A percentile compares a stretch with the other conserved stretches of the same genome.
These are phyloP conservation scores for Marvania coccoides DNA, from an alignment of 139 green algal species.

Conservation along the genomic window DNA sequence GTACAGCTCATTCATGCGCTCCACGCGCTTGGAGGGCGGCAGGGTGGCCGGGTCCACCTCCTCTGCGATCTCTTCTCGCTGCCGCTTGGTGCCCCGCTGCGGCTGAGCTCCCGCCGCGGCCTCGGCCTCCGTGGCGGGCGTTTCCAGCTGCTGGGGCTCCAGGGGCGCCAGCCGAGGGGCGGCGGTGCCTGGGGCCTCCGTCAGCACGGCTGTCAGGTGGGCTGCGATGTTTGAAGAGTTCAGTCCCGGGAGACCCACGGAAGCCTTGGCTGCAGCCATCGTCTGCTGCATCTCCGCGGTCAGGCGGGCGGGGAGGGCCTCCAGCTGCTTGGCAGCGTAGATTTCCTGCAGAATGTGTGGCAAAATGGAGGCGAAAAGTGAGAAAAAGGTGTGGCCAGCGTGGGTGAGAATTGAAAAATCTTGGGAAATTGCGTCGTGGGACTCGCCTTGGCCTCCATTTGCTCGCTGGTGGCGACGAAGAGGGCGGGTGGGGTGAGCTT, in stretches of 20 bases:
- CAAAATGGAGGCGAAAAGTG: not conserved
- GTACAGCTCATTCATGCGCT: not conserved
- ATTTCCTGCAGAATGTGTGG: not conserved
- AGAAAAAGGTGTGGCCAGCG: not conserved
- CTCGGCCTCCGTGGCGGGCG: not conserved
- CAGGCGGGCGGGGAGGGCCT: not conserved
- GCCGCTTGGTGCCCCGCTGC: not conserved
- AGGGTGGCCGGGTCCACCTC: not conserved
- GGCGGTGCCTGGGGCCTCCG: not conserved
- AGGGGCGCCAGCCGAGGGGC: not conserved
- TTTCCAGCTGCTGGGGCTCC: not conserved
- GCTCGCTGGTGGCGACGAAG: not conserved
- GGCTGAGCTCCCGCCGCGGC: not conserved
- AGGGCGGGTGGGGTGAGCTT: not conserved
- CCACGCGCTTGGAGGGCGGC: not conserved
- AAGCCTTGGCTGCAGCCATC: not conserved
- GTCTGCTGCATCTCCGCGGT: not conserved
- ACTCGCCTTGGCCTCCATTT: not conserved
- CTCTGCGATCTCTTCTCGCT: not conserved
- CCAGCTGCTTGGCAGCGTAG: not conserved
- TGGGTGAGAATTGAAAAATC: not conserved
- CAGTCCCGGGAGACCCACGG: not conserved
- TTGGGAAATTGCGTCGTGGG: not conserved
- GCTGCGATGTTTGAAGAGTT: not conserved
- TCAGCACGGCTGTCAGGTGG: not conserved